Evolutionary conservation across 495 filamentous ascomycete species (phyloP).

Genomic region (Penicillium manginii): DNA sequence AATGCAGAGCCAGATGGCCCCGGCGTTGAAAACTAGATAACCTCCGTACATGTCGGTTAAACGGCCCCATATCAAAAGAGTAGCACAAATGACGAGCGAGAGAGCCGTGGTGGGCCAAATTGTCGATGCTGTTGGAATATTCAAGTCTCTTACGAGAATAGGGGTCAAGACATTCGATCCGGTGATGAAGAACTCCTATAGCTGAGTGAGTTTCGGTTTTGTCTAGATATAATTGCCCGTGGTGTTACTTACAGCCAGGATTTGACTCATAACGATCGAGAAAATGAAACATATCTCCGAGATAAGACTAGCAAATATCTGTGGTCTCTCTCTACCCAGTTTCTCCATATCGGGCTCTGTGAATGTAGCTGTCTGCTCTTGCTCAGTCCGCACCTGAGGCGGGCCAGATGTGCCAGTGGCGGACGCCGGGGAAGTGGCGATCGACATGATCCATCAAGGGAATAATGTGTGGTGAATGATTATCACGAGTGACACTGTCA

Average conservation of each 20-base stretch:
- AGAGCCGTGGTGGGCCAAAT: slow-evolving; percentile 85
- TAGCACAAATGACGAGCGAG: slow-evolving; percentile 71
- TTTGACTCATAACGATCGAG: slow-evolving; percentile 73
- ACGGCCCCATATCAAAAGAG: slow-evolving; percentile 77
- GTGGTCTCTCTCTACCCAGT: slow-evolving; percentile 72
- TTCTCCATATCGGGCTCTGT: slow-evolving; percentile 52
- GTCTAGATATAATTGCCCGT: background rate
- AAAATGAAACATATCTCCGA: slow-evolving; percentile 73
- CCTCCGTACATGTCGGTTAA: slow-evolving; percentile 80
- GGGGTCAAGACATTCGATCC: slow-evolving; percentile 86
- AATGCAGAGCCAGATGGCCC: slow-evolving; percentile 70
- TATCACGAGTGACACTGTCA: too few relatives aligned
- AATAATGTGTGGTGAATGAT: too few relatives aligned
- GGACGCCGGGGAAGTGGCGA: background rate
- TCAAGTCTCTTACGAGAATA: slow-evolving; percentile 60
- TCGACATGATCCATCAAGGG: background rate
- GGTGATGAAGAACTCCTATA: slow-evolving; percentile 77
- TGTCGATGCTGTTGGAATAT: slow-evolving; percentile 63
- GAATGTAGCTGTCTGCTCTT: background rate
- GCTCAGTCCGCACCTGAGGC: slow-evolving; percentile 1
- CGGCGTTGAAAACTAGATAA: slow-evolving; percentile 68
- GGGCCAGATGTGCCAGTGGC: background rate
- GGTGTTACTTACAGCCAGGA: slow-evolving; percentile 59
- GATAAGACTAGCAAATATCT: slow-evolving; percentile 60
- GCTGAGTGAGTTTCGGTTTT: slow-evolving; percentile 3